Conservation (phyloP, 257 asterid species). For the Gentiana macrophylla region DNA sequence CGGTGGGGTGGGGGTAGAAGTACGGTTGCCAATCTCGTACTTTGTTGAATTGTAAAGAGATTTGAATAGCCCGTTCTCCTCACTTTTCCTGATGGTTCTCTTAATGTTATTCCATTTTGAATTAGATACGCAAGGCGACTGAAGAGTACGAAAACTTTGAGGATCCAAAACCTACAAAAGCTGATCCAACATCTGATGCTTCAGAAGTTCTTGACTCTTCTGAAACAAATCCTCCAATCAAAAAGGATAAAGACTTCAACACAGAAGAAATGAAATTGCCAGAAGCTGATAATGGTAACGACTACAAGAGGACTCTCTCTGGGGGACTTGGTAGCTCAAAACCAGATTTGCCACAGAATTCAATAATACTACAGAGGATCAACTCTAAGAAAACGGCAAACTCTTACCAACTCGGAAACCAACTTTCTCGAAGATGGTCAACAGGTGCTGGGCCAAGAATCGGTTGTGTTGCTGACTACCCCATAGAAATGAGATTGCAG, state of each 20-base stretch:
- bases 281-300: slow-evolving; percentile 16
- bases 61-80: not conserved
- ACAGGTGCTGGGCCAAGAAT: slow-evolving; percentile 92
- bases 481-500: slow-evolving; percentile 63
- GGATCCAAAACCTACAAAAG: slow-evolving; percentile 14
- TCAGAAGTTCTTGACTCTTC: slow-evolving; percentile 21
- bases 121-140: slow-evolving; percentile 49
- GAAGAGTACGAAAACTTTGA: slow-evolving; percentile 49
- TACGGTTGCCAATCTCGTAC: no score
- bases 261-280: slow-evolving; percentile 20
- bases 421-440: slow-evolving; percentile 63
- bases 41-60: not conserved
- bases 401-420: slow-evolving; percentile 75
- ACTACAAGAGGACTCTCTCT: slow-evolving; percentile 69
- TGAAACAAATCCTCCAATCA: slow-evolving; percentile 21
- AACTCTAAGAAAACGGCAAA: slow-evolving; percentile 64
- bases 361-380: slow-evolving; percentile 53
- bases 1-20: no score
- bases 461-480: slow-evolving; percentile 89
- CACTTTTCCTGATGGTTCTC: not conserved
- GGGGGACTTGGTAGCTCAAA: slow-evolving; percentile 86
- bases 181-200: slow-evolving; percentile 14
- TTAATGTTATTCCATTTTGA: slow-evolving; percentile 1
- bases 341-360: slow-evolving; percentile 53
- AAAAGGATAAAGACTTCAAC: slow-evolving; percentile 17